Evolutionary conservation across 2,329 filamentous ascomycete genomes (phyloP).

Genomic region (Hymenoscyphus fraxineus): DNA sequence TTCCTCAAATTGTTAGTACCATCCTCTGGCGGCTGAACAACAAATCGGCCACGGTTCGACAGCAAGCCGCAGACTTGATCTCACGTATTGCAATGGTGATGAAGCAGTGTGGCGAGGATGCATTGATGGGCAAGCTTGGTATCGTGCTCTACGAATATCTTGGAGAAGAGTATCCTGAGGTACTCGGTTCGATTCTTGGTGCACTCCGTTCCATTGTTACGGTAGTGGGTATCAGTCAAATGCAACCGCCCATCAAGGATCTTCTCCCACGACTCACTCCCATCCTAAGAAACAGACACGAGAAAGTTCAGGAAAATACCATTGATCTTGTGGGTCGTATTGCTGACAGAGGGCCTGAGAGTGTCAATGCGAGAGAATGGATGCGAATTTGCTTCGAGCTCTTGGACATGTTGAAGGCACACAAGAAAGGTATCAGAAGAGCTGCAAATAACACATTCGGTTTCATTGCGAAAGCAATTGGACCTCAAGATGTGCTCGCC

Average conservation of each 20-base stretch:
- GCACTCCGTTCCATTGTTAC: slow-evolving; percentile 95
- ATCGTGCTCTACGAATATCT: slow-evolving; percentile 96
- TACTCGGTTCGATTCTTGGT: slow-evolving; percentile 92
- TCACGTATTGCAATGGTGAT: slow-evolving; percentile 97
- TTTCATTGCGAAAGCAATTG: slow-evolving; percentile 98
- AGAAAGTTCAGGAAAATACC: slow-evolving; percentile 98
- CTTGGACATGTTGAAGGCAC: slow-evolving; percentile 97
- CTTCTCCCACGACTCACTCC: slow-evolving; percentile 90
- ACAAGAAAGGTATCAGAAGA: slow-evolving; percentile 98
- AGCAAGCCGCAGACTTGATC: slow-evolving; percentile 94
- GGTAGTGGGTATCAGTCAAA: slow-evolving; percentile 94
- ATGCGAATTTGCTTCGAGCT: slow-evolving; percentile 99
- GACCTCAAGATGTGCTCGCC: slow-evolving; percentile 92
- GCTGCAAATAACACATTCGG: slow-evolving; percentile 99
- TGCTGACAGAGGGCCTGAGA: slow-evolving; percentile 92
- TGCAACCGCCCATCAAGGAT: slow-evolving; percentile 98
- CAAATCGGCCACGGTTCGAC: slow-evolving; percentile 92
- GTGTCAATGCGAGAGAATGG: slow-evolving; percentile 96
- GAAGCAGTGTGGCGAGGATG: slow-evolving; percentile 97
- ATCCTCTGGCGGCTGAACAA: slow-evolving; percentile 97
- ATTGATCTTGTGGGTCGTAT: slow-evolving; percentile 98
- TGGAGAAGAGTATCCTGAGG: slow-evolving; percentile 97
- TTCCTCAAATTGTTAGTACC: slow-evolving; percentile 94
- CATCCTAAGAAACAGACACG: slow-evolving; percentile 96
- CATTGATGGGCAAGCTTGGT: slow-evolving; percentile 90